Evolutionary conservation across 164 flowering plant species (phyloP), one percentile per base, ranked within the genome.

Genomic region (Vitis rupestris): DNA sequence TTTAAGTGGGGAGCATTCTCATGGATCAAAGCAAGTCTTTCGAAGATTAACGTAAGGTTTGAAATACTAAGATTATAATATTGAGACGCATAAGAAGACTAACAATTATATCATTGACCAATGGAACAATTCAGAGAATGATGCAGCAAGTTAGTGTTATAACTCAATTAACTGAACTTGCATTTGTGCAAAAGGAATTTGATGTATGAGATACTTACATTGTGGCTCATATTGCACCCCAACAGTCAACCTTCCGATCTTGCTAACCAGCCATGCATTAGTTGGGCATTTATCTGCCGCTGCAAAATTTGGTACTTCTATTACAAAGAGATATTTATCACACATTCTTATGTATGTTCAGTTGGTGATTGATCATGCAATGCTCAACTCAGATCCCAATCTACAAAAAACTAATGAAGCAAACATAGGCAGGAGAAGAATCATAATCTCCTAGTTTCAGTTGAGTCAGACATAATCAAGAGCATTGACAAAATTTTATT

Each of bases 251-350:
- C 90, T 88, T 70, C 99, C 98, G 73, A 88, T 81, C 82, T 85
- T 91, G 87, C 97, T 88, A 3, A 95, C 91, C 67, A 91, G 63
- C 98, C 99, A 95, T 56, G 90, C 94, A 79, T 54, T 79, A 78
- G 75, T 90, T 61, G 96, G 97, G 51, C 84, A 66, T 63, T 92
- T 88, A 77, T 81, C 86, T 65, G 78, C 70, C 61, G 69, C 87
- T 87, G 82, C 58, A 81, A 59, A 44, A 31, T 31, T 4, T 4
- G 44, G 5, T 4, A 31, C 7, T 4, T 31, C 44, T 31, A 31
- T 4, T 48, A 53, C 23, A 70, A 23, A 57, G 27, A 53, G 50
- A 37, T 58, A 60, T 48, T 6, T 55, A 53, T 30, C 23, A 31
- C 37, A 55, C 7, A 31, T 31, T 31, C 44, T 31, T 31, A 31